A percentile compares a stretch with the other conserved stretches of the same genome.
Conservation (phyloP, 805 yeast species). For the Starmerella roubikii region DNA sequence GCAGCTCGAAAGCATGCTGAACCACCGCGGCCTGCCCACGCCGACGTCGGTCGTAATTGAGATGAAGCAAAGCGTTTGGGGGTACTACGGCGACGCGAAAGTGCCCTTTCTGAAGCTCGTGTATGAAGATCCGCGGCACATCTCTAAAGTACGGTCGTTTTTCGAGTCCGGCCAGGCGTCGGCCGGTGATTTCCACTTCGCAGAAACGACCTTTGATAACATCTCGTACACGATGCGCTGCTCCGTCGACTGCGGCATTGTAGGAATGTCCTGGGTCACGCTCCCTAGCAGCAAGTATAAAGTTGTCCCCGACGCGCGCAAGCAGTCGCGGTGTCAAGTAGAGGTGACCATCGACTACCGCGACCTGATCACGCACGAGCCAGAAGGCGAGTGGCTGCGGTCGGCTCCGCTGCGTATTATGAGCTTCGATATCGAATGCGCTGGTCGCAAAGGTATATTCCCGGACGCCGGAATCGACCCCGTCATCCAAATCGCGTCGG, state of each 20-base stretch:
- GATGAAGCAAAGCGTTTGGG: slow-evolving; percentile 84
- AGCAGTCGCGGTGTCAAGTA: slow-evolving; percentile 70
- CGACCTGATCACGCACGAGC: slow-evolving; percentile 61
- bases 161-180: slow-evolving; percentile 49
- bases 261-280: slow-evolving; percentile 94
- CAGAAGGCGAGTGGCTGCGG: slow-evolving; percentile 88
- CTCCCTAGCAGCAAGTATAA: slow-evolving; percentile 61
- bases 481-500: slow-evolving; percentile 94
- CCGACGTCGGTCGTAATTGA: slow-evolving; percentile 39
- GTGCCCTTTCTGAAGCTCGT: slow-evolving; percentile 67
- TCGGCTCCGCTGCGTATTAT: slow-evolving; percentile 87
- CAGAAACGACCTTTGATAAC: slow-evolving; percentile 58
- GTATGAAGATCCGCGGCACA: slow-evolving; percentile 49
- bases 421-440: slow-evolving; percentile 96
- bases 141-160: slow-evolving; percentile 56
- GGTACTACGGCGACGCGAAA: slow-evolving; percentile 65
- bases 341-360: slow-evolving; percentile 61
- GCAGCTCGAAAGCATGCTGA: slow-evolving; percentile 27
- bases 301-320: slow-evolving; percentile 1
- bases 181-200: slow-evolving; percentile 8
- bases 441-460: slow-evolving; percentile 91
- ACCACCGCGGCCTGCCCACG: neutral
- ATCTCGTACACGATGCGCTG: slow-evolving; percentile 71
- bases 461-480: slow-evolving; percentile 92
- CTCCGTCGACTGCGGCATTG: slow-evolving; percentile 84